Base-by-base conservation (phyloP, 805 yeast genomes). In the Monosporozyma servazzii region DNA sequence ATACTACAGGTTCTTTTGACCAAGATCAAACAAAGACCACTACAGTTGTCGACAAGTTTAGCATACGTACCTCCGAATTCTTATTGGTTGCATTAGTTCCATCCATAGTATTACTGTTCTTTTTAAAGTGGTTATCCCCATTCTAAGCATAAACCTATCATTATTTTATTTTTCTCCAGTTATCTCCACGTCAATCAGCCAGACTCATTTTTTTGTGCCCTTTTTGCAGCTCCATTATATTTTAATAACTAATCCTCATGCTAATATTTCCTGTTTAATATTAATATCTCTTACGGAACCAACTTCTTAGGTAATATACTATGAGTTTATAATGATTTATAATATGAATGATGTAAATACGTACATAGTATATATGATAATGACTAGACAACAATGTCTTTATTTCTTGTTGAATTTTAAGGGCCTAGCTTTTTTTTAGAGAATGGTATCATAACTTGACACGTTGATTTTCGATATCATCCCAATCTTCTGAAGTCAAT, bases 401-500 rank as follows among this genome's bases (percentile, higher is more conserved):
- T 30, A 30, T 30, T 10, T 30, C 15, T 10, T 30, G 11, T 30
- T 36, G 11, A 7, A 7, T 36, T 15, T n/a, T 7, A 18, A 18
- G 41, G 17, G 23, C 10, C 23, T 17, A 18, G 8, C 10, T 2
- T 9, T 9, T n/a, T 37, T 37, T 9, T 5, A 5, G 6, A 41
- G 30, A n/a, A 11, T 5, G 17, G 25, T 17, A 41, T 48, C 51
- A 67, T 46, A 67, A 52, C 50, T 65, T 65, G 3, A 55, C 54
- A n/a, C 50, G 51, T 45, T 65, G 65, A 7, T 56, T 48, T 39
- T 55, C 53, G 36, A 74, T 71, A 9, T 57, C 60, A 5, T 54
- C 52, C 90, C 95, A 89, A 48, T 76, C 78, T 0, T 69, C 72
- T 10, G 72, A 71, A 2, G 81, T 79, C 57, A 89, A 72, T 45